Evolutionary conservation across 2,329 filamentous ascomycete species (phyloP).

Genomic region (Zelopaecilomyces penicillatus): DNA sequence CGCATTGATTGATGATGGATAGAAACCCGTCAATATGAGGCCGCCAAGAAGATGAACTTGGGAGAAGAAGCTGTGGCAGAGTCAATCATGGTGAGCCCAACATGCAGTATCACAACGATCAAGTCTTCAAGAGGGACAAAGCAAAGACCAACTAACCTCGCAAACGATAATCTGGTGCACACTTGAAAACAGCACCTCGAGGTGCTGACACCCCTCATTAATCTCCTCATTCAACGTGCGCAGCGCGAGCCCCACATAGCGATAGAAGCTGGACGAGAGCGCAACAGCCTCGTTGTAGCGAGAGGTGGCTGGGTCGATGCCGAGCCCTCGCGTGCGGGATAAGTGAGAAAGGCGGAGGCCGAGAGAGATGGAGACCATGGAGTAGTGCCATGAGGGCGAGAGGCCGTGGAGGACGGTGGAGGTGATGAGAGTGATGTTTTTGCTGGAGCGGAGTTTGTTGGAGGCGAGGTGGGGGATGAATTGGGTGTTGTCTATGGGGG

Average conservation of each 20-base stretch:
- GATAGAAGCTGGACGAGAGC: slow-evolving; percentile 5
- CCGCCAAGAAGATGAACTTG: slow-evolving; percentile 3
- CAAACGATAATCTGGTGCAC: neutral
- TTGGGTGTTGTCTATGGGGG: too few relatives aligned
- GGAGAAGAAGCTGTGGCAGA: neutral
- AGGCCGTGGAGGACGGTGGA: slow-evolving; percentile 2
- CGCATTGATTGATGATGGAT: slow-evolving; percentile 5
- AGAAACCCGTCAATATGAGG: slow-evolving; percentile 5
- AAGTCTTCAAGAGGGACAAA: too few relatives aligned
- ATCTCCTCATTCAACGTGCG: slow-evolving; percentile 5
- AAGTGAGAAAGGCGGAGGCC: slow-evolving; percentile 7
- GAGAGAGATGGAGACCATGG: slow-evolving; percentile 3
- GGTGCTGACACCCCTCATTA: neutral
- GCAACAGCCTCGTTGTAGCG: too few relatives aligned
- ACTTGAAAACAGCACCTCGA: neutral
- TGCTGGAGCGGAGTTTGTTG: too few relatives aligned
- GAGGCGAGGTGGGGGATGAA: too few relatives aligned
- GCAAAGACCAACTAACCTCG: neutral
- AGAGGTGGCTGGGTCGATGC: slow-evolving; percentile 1
- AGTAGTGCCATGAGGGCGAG: slow-evolving; percentile 2
- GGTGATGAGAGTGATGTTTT: neutral
- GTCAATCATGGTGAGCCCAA: neutral
- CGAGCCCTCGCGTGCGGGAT: neutral
- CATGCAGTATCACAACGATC: too few relatives aligned
- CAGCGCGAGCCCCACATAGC: slow-evolving; percentile 3